Percentiles rank a stretch among this genome's conserved stretches.
These are phyloP conservation scores for Beauveria brongniartii DNA, from an alignment of 2,329 filamentous ascomycete species.

Conservation along the genomic window DNA sequence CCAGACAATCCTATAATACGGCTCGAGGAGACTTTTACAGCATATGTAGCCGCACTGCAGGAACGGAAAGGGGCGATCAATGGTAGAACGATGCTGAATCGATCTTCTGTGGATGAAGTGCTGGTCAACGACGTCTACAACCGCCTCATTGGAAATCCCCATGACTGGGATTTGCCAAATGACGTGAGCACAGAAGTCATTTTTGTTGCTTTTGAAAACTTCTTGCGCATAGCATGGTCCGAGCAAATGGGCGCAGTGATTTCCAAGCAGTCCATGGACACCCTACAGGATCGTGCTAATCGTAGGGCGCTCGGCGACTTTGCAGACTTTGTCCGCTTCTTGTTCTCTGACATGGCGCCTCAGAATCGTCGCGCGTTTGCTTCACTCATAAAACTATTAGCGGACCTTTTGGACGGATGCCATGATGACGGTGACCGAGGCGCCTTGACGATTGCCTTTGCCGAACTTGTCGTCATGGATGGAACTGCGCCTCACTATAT, in stretches of 20 bases:
- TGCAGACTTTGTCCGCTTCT: constrained; percentile 57
- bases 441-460: constrained; percentile 79
- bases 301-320: constrained; percentile 66
- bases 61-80: constrained; percentile 82
- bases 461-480: constrained; percentile 73
- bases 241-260: constrained; percentile 83
- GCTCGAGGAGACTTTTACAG: constrained; percentile 77
- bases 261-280: constrained; percentile 59
- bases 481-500: constrained; percentile 76
- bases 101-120: constrained; percentile 65
- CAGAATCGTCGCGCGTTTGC: constrained; percentile 72
- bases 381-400: constrained; percentile 74
- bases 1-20: constrained; percentile 61
- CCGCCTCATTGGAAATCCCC: constrained; percentile 72
- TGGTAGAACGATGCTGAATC: constrained; percentile 64
- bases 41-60: constrained; percentile 74
- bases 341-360: constrained; percentile 59
- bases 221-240: constrained; percentile 78
- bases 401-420: constrained; percentile 81
- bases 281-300: constrained; percentile 61
- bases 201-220: constrained; percentile 90
- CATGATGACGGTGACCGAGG: constrained; percentile 87
- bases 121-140: constrained; percentile 88
- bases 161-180: constrained; percentile 64
- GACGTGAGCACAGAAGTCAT: constrained; percentile 77